phyloP scores from a whole-genome alignment of 345 rosid genomes.

The Camelina hispida region DNA sequence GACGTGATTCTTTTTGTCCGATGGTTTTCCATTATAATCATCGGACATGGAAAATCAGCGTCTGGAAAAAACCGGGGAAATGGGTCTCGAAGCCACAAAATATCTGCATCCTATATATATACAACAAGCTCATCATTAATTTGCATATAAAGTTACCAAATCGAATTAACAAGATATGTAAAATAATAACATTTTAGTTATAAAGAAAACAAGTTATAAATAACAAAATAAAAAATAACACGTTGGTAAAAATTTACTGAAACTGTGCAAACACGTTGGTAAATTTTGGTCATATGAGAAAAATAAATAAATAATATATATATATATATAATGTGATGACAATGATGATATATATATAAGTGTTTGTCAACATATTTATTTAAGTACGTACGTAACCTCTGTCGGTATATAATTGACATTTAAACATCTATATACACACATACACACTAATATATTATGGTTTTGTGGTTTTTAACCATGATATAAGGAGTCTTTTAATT shows the following conservation, averaged over 20 bases:
- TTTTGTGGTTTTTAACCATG: too few relatives aligned
- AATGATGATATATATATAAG: background rate
- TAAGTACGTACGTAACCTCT: background rate
- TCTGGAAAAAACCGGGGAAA: constrained; percentile 60
- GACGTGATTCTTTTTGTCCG: constrained; percentile 48
- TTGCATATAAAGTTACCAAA: background rate
- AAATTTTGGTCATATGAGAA: background rate
- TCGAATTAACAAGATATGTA: background rate
- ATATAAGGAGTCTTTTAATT: too few relatives aligned
- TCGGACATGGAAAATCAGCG: constrained; percentile 86
- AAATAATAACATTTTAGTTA: too few relatives aligned
- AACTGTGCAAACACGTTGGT: too few relatives aligned
- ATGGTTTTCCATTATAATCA: constrained; percentile 49
- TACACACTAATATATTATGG: too few relatives aligned
- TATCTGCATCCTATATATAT: constrained; percentile 68
- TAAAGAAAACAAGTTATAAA: too few relatives aligned
- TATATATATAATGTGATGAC: background rate
- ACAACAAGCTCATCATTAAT: constrained; percentile 2
- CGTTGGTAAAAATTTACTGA: background rate
- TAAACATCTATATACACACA: background rate
- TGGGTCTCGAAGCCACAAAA: constrained; percentile 79
- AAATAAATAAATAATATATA: too few relatives aligned
- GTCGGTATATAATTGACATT: background rate
- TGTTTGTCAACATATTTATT: too few relatives aligned
- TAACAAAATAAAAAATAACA: background rate